These are phyloP conservation scores for Pisolithus sp. DNA, from an alignment of 768 basidiomycete species.

Conservation along the genomic window DNA sequence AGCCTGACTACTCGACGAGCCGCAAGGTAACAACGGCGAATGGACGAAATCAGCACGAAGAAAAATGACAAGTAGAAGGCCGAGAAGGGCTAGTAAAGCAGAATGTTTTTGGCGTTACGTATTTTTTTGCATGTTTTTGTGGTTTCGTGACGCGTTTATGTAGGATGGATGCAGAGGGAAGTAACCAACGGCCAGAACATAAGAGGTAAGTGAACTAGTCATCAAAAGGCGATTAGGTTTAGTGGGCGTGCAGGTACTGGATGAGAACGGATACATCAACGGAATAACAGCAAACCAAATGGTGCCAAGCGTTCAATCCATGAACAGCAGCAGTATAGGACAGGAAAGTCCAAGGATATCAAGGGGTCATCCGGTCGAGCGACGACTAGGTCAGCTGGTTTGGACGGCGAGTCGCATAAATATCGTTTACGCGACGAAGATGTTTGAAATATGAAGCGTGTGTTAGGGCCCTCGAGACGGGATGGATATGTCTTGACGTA, in stretches of 20 bases:
- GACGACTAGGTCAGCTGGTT: conserved; percentile 19
- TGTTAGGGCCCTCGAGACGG: conserved; percentile 44
- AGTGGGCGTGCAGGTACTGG: conserved; percentile 26
- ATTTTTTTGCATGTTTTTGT: conserved; percentile 34
- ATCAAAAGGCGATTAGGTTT: conserved; percentile 32
- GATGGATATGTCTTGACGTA: conserved; percentile 58
- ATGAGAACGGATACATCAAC: conserved; percentile 28
- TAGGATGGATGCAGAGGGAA: conserved; percentile 2
- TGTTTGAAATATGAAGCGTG: conserved; percentile 23
- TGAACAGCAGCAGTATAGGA: conserved; percentile 26
- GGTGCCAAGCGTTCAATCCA: conserved; percentile 30
- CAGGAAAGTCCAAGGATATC: conserved; percentile 29
- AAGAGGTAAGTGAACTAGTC: conserved; percentile 28
- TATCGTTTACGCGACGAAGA: conserved; percentile 26
- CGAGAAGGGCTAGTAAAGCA: conserved; percentile 33
- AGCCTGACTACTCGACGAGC: conserved; percentile 15
- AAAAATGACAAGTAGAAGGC: conserved; percentile 18
- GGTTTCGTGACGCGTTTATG: conserved; percentile 26
- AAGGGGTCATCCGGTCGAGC: conserved; percentile 14
- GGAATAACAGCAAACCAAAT: conserved; percentile 19
- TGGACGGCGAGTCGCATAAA: conserved; percentile 22
- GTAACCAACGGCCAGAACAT: conserved; percentile 33
- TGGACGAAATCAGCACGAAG: conserved; percentile 13
- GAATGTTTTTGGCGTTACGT: conserved; percentile 45
- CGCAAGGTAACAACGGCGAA: conserved; percentile 3